Base-by-base conservation (phyloP, 2,329 filamentous ascomycete species). In the Ploettnerulaceae sp. region DNA sequence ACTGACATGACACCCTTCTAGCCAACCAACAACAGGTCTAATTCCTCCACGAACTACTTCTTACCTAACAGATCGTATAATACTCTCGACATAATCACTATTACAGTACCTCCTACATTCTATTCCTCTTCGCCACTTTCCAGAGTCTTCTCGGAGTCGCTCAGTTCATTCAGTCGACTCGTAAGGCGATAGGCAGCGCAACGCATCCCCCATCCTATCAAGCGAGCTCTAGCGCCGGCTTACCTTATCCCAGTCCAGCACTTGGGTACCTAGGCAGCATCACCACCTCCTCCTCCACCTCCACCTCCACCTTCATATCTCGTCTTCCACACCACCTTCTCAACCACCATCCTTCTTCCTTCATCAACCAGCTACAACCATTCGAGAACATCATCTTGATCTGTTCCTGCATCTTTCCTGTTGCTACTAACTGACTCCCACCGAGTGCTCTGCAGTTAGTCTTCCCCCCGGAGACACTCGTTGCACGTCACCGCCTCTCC, bases 401-500 rank as follows among this genome's bases (percentile, higher is more conserved):
- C 43, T 31, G 33, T 40, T 14, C 31, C 28, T 29, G 33, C 39
- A 41, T 20, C 33, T 20, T 33, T 31, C 6, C 47, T 48, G 51
- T 38, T 47, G 44, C 22, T 32, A n/a, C 15, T 47, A 48, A 41
- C 48, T 37, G 37, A 41, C 32, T 29, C 32, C 17, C 12, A 38
- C 34, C 49, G 49, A 35, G 26, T 31, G 41, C 45, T 41, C 26
- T n/a, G 44, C 49, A 25, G 53, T 57, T 52, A 44, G 51, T 52
- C 37, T 39, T 36, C 35, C 37, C 39, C 43, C 49, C 47, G 47
- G 51, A 56, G 41, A 52, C 55, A 41, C 38, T 44, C 24, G 39
- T 47, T 48, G 48, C 45, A 54, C 54, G 58, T 58, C 57, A 59
- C 57, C 58, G 53, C 56, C 50, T 32, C 21, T 47, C 4, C 36